phyloP scores from a whole-genome alignment of 2,329 filamentous ascomycete genomes.

The Neofusicoccum sp. region DNA sequence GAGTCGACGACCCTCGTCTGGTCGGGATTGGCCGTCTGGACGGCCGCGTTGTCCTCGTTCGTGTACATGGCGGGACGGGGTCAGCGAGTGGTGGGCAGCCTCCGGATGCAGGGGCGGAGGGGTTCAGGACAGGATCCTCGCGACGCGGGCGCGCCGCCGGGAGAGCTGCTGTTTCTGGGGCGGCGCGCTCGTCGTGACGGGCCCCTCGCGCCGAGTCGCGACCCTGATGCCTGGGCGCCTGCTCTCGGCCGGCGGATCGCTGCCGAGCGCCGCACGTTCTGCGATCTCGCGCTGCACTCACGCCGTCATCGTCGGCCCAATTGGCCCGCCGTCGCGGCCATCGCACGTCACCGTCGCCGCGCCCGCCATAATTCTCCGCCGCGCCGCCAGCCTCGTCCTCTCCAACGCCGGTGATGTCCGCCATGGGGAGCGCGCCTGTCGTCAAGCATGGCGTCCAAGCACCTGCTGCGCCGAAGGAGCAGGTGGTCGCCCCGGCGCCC shows the following conservation, averaged over 20 bases:
- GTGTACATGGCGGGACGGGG: not conserved
- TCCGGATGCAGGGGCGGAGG: conserved; percentile 11
- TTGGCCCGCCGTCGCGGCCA: not conserved
- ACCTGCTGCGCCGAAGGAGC: conserved; percentile 26
- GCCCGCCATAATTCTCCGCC: not conserved
- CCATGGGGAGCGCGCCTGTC: conserved; percentile 30
- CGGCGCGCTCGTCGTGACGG: conserved; percentile 9
- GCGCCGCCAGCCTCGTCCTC: not conserved
- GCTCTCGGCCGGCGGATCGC: not conserved
- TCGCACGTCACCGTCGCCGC: conserved; percentile 4
- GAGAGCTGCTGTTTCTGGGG: conserved; percentile 10
- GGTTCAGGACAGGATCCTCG: conserved; percentile 8
- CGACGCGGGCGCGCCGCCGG: conserved; percentile 8
- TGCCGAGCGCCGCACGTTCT: conserved; percentile 1
- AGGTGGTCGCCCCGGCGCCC: conserved; percentile 28
- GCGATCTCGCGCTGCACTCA: not conserved
- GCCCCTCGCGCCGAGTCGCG: conserved; percentile 8
- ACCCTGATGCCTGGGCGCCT: not conserved
- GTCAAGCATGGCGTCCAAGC: conserved; percentile 29
- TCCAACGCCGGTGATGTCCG: conserved; percentile 29
- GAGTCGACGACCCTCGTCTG: conserved; percentile 30
- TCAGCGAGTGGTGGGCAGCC: not conserved
- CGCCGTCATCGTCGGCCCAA: conserved; percentile 10
- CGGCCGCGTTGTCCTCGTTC: not conserved
- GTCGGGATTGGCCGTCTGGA: conserved; percentile 23